Percentiles rank a stretch among this genome's conserved stretches.
These are phyloP conservation scores for Podila horticola DNA, from an alignment of 192 early-diverging fungal species.

Conservation along the genomic window DNA sequence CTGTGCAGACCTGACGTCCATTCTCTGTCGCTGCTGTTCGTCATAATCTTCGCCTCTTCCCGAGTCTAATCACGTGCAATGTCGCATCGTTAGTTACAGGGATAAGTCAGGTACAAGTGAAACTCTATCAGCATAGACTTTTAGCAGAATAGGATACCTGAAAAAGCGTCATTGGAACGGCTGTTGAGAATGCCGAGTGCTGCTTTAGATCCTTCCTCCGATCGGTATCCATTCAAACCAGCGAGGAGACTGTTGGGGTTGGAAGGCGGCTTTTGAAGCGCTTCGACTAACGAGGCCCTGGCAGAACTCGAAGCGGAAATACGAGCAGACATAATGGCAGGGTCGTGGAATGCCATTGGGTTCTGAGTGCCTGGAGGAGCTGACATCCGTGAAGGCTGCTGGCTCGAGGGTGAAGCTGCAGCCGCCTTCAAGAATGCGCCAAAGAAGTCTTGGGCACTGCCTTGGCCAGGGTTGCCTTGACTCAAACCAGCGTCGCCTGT, in stretches of 20 bases:
- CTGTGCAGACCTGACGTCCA: too few species aligned
- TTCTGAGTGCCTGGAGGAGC: background rate
- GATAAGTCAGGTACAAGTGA: too few species aligned
- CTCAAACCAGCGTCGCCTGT: constrained; percentile 8
- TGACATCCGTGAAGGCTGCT: background rate
- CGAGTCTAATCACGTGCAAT: too few species aligned
- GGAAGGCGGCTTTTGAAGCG: constrained; percentile 18
- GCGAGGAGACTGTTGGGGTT: constrained; percentile 1
- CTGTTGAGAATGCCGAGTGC: constrained; percentile 1
- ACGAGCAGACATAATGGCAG: constrained; percentile 68
- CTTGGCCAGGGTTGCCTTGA: constrained; percentile 17
- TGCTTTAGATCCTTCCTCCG: constrained; percentile 1
- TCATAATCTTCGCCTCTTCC: too few species aligned
- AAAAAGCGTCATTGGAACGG: background rate
- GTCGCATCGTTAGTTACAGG: too few species aligned
- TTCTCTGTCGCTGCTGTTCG: too few species aligned
- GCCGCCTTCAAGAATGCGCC: constrained; percentile 69
- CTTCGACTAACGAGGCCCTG: constrained; percentile 30
- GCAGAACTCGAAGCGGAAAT: constrained; percentile 29
- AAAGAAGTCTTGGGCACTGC: constrained; percentile 67
- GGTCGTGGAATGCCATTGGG: constrained; percentile 64
- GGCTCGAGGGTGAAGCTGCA: constrained; percentile 33
- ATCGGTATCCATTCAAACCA: constrained; percentile 16
- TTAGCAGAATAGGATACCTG: background rate
- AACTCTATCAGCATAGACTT: too few species aligned